Base-by-base conservation (phyloP, 768 basidiomycete genomes). In the Hortiboletus flavorubellus region DNA sequence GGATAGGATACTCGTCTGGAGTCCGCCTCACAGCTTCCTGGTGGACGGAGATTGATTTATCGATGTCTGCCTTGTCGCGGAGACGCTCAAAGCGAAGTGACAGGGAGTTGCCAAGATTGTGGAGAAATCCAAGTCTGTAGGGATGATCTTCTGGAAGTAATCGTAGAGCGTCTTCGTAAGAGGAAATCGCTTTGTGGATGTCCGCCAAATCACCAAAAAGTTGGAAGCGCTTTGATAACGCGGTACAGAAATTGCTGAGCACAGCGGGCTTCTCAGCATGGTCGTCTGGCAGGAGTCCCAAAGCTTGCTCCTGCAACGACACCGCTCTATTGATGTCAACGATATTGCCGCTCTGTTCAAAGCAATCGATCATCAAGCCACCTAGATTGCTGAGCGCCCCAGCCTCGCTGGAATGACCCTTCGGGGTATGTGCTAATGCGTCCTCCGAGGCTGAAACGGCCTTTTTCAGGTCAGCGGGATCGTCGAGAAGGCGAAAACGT, bases 11-110 rank as follows among this genome's bases (percentile, higher is more conserved):
- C 11, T 52, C 48, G 8, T 56, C 48, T 2, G 55, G 57, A 23
- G 50, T 54, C 44, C 57, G 38, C 10, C 41, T 23, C 8, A 59
- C 51, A 7, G 56, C 56, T 33, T 51, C 37, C 35, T 48, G 38
- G 14, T 9, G 7, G 7, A 38, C 16, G 2, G 39, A 47, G 15
- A 65, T 56, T 8, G 49, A 39, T 26, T 46, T 45, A 26, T 62
- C 55, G 35, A 65, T 39, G 44, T 56, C 37, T 39, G 43, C 39
- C 3, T 49, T 18, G 33, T 34, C 31, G 34, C 39, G 40, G 10
- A 34, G 34, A 39, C 8, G 48, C 26, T 39, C 42, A 18, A 52
- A 61, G 57, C 64, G 26, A 33, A 6, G 6, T 12, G 3, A 8
- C 26, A 53, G 30, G 11, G 42, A 14, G 15, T 30, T 18, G 14